These are phyloP conservation scores for Cenococcum geophilum DNA, from an alignment of 495 filamentous ascomycete genomes.

Conservation along the genomic window DNA sequence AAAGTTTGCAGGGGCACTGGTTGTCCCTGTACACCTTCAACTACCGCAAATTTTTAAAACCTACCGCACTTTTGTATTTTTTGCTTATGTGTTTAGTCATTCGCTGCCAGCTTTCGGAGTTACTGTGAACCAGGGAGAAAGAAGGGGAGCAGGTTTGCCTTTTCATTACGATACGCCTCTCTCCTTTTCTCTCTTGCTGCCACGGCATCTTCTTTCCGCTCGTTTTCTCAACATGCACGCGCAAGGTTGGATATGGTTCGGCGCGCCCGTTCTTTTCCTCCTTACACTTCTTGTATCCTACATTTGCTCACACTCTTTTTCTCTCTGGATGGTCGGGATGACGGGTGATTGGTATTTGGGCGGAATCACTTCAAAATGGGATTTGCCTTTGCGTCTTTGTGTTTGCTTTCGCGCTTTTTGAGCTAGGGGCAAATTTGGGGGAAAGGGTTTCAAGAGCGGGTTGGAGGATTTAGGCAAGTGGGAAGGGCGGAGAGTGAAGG, in stretches of 20 bases:
- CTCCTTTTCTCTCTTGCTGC: conserved; percentile 18
- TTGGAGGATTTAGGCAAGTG: too few relatives aligned
- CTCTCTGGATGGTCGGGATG: neutral
- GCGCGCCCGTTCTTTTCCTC: neutral
- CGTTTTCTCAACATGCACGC: neutral
- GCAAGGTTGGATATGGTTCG: conserved; percentile 8
- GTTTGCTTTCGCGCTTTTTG: too few relatives aligned
- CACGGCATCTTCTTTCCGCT: conserved; percentile 17
- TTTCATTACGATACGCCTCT: conserved; percentile 25
- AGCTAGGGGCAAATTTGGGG: too few relatives aligned
- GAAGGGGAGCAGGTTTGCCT: conserved; percentile 30
- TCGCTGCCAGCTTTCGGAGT: conserved; percentile 1
- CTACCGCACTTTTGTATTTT: conserved; percentile 1
- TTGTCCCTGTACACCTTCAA: neutral
- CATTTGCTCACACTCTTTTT: conserved; percentile 10
- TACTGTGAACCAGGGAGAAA: conserved; percentile 20
- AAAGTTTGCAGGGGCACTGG: conserved; percentile 1
- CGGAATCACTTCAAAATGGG: too few relatives aligned
- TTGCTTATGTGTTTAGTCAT: conserved; percentile 11
- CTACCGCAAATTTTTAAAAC: neutral
- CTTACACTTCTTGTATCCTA: conserved; percentile 24
- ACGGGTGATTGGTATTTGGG: neutral
- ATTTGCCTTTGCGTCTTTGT: too few relatives aligned
- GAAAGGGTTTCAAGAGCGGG: too few relatives aligned
- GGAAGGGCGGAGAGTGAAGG: too few relatives aligned